These are phyloP conservation scores for Eimeria brunetti DNA, from an alignment of 169 alveolate species.

Conservation along the genomic window DNA sequence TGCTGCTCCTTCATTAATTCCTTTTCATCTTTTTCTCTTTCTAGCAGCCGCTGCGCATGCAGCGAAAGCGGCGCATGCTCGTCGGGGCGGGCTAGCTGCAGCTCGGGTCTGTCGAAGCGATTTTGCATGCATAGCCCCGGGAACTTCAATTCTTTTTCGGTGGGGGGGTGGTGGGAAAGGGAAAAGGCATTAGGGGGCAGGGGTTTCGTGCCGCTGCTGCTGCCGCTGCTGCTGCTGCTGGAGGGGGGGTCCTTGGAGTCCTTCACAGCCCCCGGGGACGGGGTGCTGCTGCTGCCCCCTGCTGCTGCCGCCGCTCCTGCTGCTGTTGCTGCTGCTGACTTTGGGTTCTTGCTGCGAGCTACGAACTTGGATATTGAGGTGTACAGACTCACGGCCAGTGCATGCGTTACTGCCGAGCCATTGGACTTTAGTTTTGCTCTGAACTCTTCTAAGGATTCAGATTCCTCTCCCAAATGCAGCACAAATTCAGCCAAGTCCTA, in stretches of 20 bases:
- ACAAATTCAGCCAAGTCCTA: constrained; percentile 82
- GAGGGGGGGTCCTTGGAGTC: neutral
- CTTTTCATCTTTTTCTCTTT: constrained; percentile 80
- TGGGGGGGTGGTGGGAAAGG: constrained; percentile 9
- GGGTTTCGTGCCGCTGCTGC: constrained; percentile 7
- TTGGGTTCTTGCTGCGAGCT: constrained; percentile 7
- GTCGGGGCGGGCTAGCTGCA: constrained; percentile 77
- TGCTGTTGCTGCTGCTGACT: neutral
- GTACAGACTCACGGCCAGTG: constrained; percentile 82
- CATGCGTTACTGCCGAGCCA: constrained; percentile 80
- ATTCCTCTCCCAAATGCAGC: constrained; percentile 81
- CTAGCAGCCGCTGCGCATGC: constrained; percentile 59
- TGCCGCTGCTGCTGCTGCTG: constrained; percentile 40
- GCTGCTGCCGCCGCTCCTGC: constrained; percentile 36
- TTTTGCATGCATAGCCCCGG: constrained; percentile 82
- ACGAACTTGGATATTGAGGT: constrained; percentile 73
- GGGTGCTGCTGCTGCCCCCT: neutral
- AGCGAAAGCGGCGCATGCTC: constrained; percentile 66
- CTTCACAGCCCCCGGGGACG: neutral
- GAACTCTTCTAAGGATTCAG: constrained; percentile 64
- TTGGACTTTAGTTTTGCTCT: constrained; percentile 60
- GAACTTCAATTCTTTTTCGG: constrained; percentile 75
- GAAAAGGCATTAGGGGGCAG: constrained; percentile 12
- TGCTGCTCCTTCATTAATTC: constrained; percentile 76
- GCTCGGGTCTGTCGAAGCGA: constrained; percentile 70